Conservation (phyloP, 805 yeast genomes). For the Cyberlindnera americana region DNA sequence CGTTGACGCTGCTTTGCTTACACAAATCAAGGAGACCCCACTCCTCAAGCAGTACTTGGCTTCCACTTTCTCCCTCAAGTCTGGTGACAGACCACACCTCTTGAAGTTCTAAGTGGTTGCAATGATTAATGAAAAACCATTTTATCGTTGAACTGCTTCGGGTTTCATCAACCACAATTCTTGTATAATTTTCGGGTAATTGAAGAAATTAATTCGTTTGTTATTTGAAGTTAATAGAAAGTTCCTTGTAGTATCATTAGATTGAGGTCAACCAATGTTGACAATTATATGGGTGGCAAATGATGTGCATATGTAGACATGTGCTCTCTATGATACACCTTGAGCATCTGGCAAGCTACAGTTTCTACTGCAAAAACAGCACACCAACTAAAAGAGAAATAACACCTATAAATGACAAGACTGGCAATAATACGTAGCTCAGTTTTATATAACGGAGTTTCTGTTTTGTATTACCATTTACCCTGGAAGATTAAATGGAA, state of each 20-base stretch:
- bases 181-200: slow-evolving; percentile 27
- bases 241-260: too few relatives aligned
- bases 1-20: slow-evolving; percentile 87
- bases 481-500: too few relatives aligned
- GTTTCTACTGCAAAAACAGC: too few relatives aligned
- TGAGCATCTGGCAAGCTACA: too few relatives aligned
- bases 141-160: slow-evolving; percentile 8
- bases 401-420: too few relatives aligned
- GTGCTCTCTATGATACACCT: not conserved
- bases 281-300: too few relatives aligned
- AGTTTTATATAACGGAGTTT: too few relatives aligned
- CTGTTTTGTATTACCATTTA: too few relatives aligned
- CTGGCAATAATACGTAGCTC: too few relatives aligned
- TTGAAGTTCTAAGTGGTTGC: slow-evolving; percentile 81
- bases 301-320: slow-evolving; percentile 2
- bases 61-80: slow-evolving; percentile 92
- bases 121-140: slow-evolving; percentile 6
- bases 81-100: slow-evolving; percentile 97
- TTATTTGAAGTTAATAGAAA: slow-evolving; percentile 15
- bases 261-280: too few relatives aligned
- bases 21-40: slow-evolving; percentile 96
- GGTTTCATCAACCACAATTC: slow-evolving; percentile 7
- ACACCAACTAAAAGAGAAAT: too few relatives aligned
- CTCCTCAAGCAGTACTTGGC: slow-evolving; percentile 95
- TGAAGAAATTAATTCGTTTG: slow-evolving; percentile 19